phyloP scores from a whole-genome alignment of 257 asterid species.

The Solanum sejunctum region DNA sequence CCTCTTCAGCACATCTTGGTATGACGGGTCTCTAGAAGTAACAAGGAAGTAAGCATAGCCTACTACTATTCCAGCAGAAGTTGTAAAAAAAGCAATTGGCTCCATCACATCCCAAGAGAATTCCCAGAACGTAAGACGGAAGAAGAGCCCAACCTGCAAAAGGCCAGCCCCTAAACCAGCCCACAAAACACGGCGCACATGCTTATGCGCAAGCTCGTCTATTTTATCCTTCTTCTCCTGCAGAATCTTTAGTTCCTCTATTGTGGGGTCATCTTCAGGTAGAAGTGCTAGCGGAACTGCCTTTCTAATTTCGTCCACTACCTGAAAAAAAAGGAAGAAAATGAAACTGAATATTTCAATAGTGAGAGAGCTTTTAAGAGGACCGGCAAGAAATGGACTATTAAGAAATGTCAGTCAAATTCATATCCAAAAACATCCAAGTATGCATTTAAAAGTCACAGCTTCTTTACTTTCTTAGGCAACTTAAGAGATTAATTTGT shows the following conservation, averaged over 20 bases:
- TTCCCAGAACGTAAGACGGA: constrained; percentile 93
- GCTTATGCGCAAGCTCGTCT: constrained; percentile 64
- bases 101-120: constrained; percentile 98
- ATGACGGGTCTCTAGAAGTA: constrained; percentile 82
- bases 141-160: constrained; percentile 68
- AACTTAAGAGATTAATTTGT: neutral
- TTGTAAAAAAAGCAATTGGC: constrained; percentile 77
- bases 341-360: neutral
- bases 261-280: constrained; percentile 52
- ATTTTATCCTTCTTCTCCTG: constrained; percentile 53
- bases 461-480: neutral
- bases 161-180: constrained; percentile 54
- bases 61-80: constrained; percentile 58
- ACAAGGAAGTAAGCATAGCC: constrained; percentile 78
- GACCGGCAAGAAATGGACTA: neutral
- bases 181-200: constrained; percentile 78
- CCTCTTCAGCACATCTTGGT: constrained; percentile 71
- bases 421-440: neutral
- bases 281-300: constrained; percentile 71
- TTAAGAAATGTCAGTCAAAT: neutral
- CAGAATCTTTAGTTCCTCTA: constrained; percentile 51
- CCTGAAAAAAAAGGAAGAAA: constrained; percentile 27
- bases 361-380: neutral
- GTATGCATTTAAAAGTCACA: neutral
- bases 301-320: constrained; percentile 68